These are phyloP conservation scores for Beta corolliflora DNA, from an alignment of 179 eudicot genomes.

Conservation along the genomic window DNA sequence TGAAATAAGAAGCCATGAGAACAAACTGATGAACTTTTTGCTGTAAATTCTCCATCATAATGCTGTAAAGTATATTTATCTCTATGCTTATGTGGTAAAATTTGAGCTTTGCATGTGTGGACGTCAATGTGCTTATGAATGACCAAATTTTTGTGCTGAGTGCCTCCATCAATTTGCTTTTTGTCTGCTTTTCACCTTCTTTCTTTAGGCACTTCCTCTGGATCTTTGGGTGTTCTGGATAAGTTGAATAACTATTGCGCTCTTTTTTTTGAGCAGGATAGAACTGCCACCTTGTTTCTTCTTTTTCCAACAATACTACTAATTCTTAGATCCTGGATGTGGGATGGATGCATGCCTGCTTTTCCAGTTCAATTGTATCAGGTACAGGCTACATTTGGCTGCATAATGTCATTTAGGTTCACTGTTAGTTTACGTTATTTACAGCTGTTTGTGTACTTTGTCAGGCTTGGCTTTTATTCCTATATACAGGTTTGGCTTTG, in stretches of 20 bases:
- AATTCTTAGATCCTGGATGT: conserved; percentile 42
- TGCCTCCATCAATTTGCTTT: neutral
- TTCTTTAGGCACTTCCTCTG: neutral
- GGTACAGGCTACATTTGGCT: conserved; percentile 30
- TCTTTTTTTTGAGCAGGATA: conserved; percentile 44
- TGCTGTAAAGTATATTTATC: no score
- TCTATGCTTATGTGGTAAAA: neutral
- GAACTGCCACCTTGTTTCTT: conserved; percentile 53
- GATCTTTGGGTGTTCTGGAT: neutral
- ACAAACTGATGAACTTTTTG: neutral
- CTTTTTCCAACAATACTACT: conserved; percentile 46
- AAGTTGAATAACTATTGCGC: conserved; percentile 4
- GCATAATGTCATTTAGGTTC: conserved; percentile 8
- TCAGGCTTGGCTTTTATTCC: conserved; percentile 64
- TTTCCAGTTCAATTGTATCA: conserved; percentile 57
- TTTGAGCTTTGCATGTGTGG: neutral
- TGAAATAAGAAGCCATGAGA: neutral
- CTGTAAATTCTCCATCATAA: neutral
- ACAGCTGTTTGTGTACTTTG: conserved; percentile 22
- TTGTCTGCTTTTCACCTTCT: neutral
- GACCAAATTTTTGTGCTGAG: neutral
- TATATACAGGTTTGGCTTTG: conserved; percentile 55
- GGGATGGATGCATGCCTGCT: conserved; percentile 61
- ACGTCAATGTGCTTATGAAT: neutral
- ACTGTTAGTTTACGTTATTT: conserved; percentile 3